Percentiles rank a stretch among this genome's conserved stretches.
Evolutionary conservation across 2,329 filamentous ascomycete genomes (phyloP).

Genomic region (Fulvia fulva): DNA sequence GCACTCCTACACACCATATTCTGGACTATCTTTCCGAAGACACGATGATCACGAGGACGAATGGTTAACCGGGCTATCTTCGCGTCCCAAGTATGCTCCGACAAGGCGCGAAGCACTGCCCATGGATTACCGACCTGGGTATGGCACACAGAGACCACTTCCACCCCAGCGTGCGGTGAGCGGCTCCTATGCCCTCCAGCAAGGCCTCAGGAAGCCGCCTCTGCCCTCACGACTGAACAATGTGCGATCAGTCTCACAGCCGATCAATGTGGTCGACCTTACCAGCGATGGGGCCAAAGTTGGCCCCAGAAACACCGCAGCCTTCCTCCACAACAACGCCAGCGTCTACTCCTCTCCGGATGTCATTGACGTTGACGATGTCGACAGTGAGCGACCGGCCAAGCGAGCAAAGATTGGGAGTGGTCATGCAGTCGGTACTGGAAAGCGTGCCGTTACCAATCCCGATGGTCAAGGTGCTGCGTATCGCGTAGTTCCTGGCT

Average conservation of each 20-base stretch:
- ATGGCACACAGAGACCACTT: constrained; percentile 23
- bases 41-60: constrained; percentile 5
- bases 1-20: background rate
- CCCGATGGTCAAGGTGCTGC: constrained; percentile 13
- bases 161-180: constrained; percentile 28
- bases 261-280: constrained; percentile 25
- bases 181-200: constrained; percentile 24
- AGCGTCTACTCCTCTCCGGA: constrained; percentile 20
- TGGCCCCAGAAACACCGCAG: constrained; percentile 17
- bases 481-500: constrained; percentile 18
- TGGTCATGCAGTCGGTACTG: constrained; percentile 10
- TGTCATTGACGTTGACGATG: constrained; percentile 24
- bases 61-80: constrained; percentile 4
- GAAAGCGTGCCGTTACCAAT: background rate
- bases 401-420: constrained; percentile 26
- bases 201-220: constrained; percentile 20
- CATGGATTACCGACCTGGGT: constrained; percentile 27
- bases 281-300: constrained; percentile 20
- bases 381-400: constrained; percentile 22
- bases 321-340: constrained; percentile 18
- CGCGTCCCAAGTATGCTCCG: constrained; percentile 21
- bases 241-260: constrained; percentile 31
- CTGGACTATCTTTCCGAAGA: background rate
- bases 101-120: constrained; percentile 14
- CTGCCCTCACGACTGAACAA: constrained; percentile 32